Evolutionary conservation across 352 stramenopile genomes (phyloP).

Genomic region (Blastocystis sp.): DNA sequence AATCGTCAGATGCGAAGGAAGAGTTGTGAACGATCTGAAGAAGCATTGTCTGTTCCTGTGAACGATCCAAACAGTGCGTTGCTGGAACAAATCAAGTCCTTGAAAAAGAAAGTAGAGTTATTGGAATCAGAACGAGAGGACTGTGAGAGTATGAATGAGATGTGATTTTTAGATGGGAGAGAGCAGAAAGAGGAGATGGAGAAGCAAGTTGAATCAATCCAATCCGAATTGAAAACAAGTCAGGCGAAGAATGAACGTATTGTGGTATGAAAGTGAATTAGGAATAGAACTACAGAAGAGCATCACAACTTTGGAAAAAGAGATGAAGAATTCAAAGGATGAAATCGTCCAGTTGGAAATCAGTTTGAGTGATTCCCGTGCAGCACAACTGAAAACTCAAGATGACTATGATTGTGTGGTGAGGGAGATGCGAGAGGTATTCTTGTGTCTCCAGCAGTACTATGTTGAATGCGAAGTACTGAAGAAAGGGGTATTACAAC

Average conservation of each 20-base stretch:
- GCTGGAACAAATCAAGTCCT: neutral
- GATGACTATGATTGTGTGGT: neutral
- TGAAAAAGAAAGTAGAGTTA: neutral
- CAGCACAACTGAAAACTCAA: constrained; percentile 1
- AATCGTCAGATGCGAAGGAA: neutral
- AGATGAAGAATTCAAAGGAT: neutral
- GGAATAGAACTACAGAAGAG: neutral
- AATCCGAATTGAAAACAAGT: neutral
- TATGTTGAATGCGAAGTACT: constrained; percentile 44
- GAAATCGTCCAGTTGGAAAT: constrained; percentile 30
- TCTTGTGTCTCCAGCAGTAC: constrained; percentile 43
- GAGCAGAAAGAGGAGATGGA: neutral
- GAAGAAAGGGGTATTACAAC: constrained; percentile 47
- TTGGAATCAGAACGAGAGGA: neutral
- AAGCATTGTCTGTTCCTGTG: neutral
- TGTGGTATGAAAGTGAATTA: neutral
- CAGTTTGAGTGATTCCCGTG: constrained; percentile 7
- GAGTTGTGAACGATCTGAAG: neutral
- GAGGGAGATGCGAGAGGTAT: constrained; percentile 10
- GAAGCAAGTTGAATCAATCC: neutral
- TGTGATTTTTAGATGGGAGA: neutral
- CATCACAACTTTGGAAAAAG: neutral
- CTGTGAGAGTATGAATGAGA: neutral
- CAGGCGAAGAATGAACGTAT: neutral
- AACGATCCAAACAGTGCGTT: neutral